These are phyloP conservation scores for Aspergillus sp. DNA, from an alignment of 2,329 filamentous ascomycete genomes.

Conservation along the genomic window DNA sequence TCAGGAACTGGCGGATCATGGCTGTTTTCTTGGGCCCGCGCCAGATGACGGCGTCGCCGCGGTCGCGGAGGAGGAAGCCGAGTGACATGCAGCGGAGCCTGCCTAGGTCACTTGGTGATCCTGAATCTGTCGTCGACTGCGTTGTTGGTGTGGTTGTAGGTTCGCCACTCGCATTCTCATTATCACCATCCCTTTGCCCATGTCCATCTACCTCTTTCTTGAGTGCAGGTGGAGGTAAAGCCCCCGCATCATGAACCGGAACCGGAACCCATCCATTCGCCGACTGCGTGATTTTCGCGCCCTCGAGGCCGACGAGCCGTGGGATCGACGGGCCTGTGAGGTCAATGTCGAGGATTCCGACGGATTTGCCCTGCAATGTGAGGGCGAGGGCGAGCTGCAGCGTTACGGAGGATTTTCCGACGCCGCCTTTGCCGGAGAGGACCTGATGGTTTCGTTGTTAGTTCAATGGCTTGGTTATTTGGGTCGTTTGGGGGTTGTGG, in stretches of 20 bases:
- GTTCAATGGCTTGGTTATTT: slow-evolving; percentile 2
- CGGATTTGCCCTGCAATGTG: slow-evolving; percentile 80
- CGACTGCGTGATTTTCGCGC: slow-evolving; percentile 86
- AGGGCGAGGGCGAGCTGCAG: slow-evolving; percentile 93
- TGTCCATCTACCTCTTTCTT: not conserved
- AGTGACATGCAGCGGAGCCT: slow-evolving; percentile 78
- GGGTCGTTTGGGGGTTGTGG: not conserved
- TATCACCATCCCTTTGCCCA: not conserved
- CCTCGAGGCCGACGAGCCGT: slow-evolving; percentile 88
- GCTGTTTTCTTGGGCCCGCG: slow-evolving; percentile 97
- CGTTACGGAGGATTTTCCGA: slow-evolving; percentile 97
- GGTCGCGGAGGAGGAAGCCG: slow-evolving; percentile 81
- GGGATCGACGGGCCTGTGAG: slow-evolving; percentile 96
- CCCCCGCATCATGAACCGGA: slow-evolving; percentile 69
- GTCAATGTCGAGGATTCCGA: slow-evolving; percentile 95
- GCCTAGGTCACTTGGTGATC: slow-evolving; percentile 34
- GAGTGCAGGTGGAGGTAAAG: not conserved
- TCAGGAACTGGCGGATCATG: slow-evolving; percentile 96
- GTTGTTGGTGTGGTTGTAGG: slow-evolving; percentile 13
- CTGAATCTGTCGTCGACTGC: slow-evolving; percentile 11
- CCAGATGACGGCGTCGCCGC: slow-evolving; percentile 95
- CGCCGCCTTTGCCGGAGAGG: slow-evolving; percentile 95
- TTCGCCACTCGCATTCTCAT: not conserved
- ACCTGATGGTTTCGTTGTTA: slow-evolving; percentile 49
- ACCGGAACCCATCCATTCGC: slow-evolving; percentile 93